Evolutionary conservation across 768 basidiomycete species (phyloP).

Genomic region (Auricularia cornea): DNA sequence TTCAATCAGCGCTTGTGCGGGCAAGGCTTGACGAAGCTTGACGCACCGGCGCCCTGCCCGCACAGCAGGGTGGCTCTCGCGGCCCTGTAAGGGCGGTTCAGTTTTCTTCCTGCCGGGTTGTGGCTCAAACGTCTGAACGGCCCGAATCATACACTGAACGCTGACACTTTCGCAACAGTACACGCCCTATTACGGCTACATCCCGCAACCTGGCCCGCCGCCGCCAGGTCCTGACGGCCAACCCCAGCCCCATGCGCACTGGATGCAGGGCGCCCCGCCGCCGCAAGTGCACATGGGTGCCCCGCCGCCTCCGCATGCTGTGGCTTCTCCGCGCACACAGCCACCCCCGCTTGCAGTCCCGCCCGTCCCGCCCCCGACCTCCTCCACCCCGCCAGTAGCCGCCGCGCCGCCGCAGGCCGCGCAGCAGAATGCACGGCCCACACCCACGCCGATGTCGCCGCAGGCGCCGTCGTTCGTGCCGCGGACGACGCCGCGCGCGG

Average conservation of each 20-base stretch:
- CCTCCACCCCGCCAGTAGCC: neutral
- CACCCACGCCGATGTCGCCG: neutral
- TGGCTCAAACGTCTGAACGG: no score
- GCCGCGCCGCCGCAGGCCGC: neutral
- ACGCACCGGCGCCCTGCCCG: no score
- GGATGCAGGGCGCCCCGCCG: neutral
- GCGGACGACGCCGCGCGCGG: neutral
- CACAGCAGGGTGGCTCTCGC: no score
- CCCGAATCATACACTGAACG: neutral
- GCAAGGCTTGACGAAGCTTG: no score
- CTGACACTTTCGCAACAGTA: neutral
- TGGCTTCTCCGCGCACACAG: neutral
- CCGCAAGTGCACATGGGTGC: neutral
- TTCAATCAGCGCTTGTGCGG: no score
- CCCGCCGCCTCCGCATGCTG: neutral
- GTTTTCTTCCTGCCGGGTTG: no score
- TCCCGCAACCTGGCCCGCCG: neutral
- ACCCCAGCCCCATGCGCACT: neutral
- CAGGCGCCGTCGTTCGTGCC: neutral
- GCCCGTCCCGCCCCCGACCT: neutral
- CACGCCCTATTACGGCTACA: neutral
- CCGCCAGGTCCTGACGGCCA: neutral
- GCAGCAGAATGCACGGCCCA: neutral
- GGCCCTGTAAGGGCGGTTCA: no score
- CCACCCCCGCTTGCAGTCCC: neutral